phyloP scores from a whole-genome alignment of 1,284 basidiomycete genomes.

The Cronartium quercuum region DNA sequence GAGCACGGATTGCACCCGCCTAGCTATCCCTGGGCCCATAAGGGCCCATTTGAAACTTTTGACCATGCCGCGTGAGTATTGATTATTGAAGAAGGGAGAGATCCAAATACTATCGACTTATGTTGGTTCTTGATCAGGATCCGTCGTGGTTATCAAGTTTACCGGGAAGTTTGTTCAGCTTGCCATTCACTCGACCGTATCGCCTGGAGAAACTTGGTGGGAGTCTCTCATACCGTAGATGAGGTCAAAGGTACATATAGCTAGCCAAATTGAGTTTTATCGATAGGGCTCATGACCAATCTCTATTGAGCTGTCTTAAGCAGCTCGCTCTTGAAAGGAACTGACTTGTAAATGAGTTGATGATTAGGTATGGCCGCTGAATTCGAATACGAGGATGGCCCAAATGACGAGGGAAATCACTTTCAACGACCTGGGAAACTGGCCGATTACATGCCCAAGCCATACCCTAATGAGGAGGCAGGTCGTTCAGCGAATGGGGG shows the following conservation, averaged over 20 bases:
- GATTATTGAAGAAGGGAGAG: not conserved
- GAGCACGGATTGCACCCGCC: slow-evolving; percentile 93
- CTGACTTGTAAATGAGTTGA: not conserved
- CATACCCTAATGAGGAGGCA: slow-evolving; percentile 98
- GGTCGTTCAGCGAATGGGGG: slow-evolving; percentile 89
- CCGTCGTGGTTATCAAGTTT: slow-evolving; percentile 96
- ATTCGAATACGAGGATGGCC: slow-evolving; percentile 93
- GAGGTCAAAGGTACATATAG: slow-evolving; percentile 61
- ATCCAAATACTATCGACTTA: too few relatives aligned
- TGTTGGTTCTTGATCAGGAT: slow-evolving; percentile 58
- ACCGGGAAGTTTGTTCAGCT: slow-evolving; percentile 96
- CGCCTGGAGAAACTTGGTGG: slow-evolving; percentile 99
- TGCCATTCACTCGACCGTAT: slow-evolving; percentile 99
- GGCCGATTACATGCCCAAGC: slow-evolving; percentile 89
- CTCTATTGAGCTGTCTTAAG: not conserved
- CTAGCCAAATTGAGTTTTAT: not conserved
- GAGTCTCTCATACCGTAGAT: slow-evolving; percentile 90
- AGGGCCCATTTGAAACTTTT: slow-evolving; percentile 79
- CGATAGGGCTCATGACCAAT: not conserved
- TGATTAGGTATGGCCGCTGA: slow-evolving; percentile 75
- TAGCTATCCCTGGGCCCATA: slow-evolving; percentile 83
- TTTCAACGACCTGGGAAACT: slow-evolving; percentile 96
- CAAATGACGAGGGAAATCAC: slow-evolving; percentile 93
- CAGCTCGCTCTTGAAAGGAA: not conserved
- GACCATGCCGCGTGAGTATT: slow-evolving; percentile 65